phyloP scores from a whole-genome alignment of 2,329 filamentous ascomycete species.

The Phialophora expanda region DNA sequence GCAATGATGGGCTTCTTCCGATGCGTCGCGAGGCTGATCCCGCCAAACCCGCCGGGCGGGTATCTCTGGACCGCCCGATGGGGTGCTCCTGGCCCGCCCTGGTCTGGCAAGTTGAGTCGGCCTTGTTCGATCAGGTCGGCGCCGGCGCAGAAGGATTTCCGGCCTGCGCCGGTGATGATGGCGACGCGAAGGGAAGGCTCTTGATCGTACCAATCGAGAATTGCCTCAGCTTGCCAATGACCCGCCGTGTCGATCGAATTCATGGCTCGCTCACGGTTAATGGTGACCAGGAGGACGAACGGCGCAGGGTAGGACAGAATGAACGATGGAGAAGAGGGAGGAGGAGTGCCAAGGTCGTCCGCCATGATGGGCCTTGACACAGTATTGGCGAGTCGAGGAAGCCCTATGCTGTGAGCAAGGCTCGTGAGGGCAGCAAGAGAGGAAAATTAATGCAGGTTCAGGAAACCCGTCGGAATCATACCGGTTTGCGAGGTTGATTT shows the following conservation, averaged over 20 bases:
- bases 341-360: not conserved
- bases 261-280: constrained; percentile 48
- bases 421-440: too few relatives aligned
- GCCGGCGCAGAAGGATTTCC: constrained; percentile 50
- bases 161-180: constrained; percentile 49
- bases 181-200: constrained; percentile 49
- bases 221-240: constrained; percentile 47
- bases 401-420: too few relatives aligned
- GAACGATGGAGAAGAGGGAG: constrained; percentile 4
- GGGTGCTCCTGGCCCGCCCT: not conserved
- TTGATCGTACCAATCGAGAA: constrained; percentile 52
- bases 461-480: too few relatives aligned
- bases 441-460: too few relatives aligned
- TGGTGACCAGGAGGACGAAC: constrained; percentile 53
- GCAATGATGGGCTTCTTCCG: constrained; percentile 76
- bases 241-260: constrained; percentile 50
- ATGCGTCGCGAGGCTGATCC: constrained; percentile 56
- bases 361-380: too few relatives aligned
- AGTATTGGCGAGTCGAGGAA: too few relatives aligned
- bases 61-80: constrained; percentile 24
- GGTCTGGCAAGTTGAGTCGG: not conserved
- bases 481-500: too few relatives aligned
- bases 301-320: constrained; percentile 43
- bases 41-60: constrained; percentile 46
- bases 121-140: constrained; percentile 49